Conservation (phyloP, 2,329 filamentous ascomycete genomes). For the Trichoderma polysporum region DNA sequence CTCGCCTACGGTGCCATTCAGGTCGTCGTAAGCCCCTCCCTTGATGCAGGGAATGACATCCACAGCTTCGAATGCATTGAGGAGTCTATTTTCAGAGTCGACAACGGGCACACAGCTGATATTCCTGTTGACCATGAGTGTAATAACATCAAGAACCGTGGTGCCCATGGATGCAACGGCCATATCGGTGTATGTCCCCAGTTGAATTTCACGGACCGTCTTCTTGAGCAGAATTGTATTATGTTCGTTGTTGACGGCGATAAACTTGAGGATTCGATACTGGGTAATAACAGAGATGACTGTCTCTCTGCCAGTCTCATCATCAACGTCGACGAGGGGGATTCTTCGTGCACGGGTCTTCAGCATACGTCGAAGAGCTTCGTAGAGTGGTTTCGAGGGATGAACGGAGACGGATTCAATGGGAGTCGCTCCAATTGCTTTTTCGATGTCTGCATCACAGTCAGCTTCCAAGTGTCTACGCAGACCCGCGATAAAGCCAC, state of each 20-base stretch:
- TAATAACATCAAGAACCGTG: slow-evolving; percentile 90
- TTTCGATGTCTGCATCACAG: slow-evolving; percentile 75
- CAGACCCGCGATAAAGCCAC: neutral
- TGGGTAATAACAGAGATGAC: slow-evolving; percentile 97
- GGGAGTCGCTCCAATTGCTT: slow-evolving; percentile 83
- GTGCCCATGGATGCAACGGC: slow-evolving; percentile 85
- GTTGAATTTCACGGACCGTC: slow-evolving; percentile 75
- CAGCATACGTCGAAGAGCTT: slow-evolving; percentile 92
- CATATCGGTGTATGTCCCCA: slow-evolving; percentile 81
- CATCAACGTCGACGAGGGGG: slow-evolving; percentile 88
- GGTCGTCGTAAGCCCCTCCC: slow-evolving; percentile 86
- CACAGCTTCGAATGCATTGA: slow-evolving; percentile 97
- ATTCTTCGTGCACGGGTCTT: slow-evolving; percentile 91
- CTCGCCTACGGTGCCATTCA: slow-evolving; percentile 82
- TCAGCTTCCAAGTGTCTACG: slow-evolving; percentile 23
- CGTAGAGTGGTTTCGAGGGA: slow-evolving; percentile 85
- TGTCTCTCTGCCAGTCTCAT: slow-evolving; percentile 87
- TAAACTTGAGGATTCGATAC: slow-evolving; percentile 97
- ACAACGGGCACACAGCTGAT: slow-evolving; percentile 95
- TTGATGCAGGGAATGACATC: slow-evolving; percentile 97
- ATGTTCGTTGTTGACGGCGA: slow-evolving; percentile 84
- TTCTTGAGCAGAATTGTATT: slow-evolving; percentile 89
- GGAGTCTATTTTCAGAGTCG: slow-evolving; percentile 71
- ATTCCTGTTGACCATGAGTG: slow-evolving; percentile 86
- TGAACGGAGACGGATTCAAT: slow-evolving; percentile 97